These are phyloP conservation scores for Lizanozyma gosingica DNA, from an alignment of 1,139 yeast genomes.

Conservation along the genomic window DNA sequence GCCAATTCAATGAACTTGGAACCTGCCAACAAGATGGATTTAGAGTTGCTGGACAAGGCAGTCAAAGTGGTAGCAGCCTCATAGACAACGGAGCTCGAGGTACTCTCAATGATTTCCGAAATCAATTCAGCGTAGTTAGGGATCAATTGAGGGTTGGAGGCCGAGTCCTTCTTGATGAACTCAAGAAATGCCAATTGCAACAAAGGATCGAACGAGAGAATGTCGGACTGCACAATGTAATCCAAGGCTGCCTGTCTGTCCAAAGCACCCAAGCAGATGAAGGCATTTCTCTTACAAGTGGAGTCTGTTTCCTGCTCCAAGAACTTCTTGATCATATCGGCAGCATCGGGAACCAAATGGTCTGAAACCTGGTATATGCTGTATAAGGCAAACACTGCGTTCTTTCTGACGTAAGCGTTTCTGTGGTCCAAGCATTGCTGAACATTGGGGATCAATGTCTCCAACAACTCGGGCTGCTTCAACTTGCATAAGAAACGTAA, in stretches of 20 bases:
- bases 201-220: slow-evolving; percentile 63
- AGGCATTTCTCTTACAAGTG: slow-evolving; percentile 93
- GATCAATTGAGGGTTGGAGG: slow-evolving; percentile 53
- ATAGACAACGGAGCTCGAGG: slow-evolving; percentile 72
- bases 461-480: slow-evolving; percentile 88
- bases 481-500: slow-evolving; percentile 84
- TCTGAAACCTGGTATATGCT: slow-evolving; percentile 77
- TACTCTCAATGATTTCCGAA: slow-evolving; percentile 61
- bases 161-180: slow-evolving; percentile 79
- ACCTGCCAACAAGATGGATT: slow-evolving; percentile 67
- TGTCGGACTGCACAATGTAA: slow-evolving; percentile 62
- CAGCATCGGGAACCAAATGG: slow-evolving; percentile 90
- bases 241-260: slow-evolving; percentile 80
- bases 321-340: slow-evolving; percentile 69
- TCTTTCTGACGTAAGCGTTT: slow-evolving; percentile 95
- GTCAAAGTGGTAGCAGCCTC: slow-evolving; percentile 90
- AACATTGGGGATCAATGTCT: slow-evolving; percentile 90
- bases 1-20: slow-evolving; percentile 82
- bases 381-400: slow-evolving; percentile 86
- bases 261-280: slow-evolving; percentile 75
- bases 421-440: slow-evolving; percentile 90
- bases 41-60: slow-evolving; percentile 58
- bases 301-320: slow-evolving; percentile 81
- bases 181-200: slow-evolving; percentile 87
- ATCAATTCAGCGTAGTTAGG: slow-evolving; percentile 66